Evolutionary conservation across 2,329 filamentous ascomycete species (phyloP).

Genomic region (Cladosporium austrohemisphaericum): DNA sequence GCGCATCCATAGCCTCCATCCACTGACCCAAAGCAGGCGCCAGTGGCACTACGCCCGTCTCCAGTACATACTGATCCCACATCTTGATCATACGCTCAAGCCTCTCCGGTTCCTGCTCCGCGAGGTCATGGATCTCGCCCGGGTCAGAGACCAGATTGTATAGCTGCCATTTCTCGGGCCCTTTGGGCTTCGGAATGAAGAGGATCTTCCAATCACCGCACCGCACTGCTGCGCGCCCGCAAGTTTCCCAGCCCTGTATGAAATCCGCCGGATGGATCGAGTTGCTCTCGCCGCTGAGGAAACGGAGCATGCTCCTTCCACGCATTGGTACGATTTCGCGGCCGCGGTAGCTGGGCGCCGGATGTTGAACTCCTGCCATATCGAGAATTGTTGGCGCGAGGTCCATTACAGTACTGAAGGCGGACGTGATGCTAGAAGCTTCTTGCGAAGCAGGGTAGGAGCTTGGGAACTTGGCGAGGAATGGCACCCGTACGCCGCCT

Average conservation of each 20-base stretch:
- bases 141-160: conserved; percentile 53
- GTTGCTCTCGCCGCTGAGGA: conserved; percentile 34
- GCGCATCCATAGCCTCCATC: conserved; percentile 58
- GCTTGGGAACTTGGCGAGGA: conserved; percentile 42
- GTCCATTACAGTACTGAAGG: conserved; percentile 49
- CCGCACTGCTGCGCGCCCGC: conserved; percentile 52
- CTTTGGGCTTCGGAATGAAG: conserved; percentile 54
- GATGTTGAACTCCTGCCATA: conserved; percentile 50
- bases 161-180: conserved; percentile 55
- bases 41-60: conserved; percentile 58
- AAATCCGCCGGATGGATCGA: conserved; percentile 51
- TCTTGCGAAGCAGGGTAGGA: conserved; percentile 20
- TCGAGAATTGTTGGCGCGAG: conserved; percentile 43
- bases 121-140: conserved; percentile 44
- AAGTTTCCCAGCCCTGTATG: conserved; percentile 56
- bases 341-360: conserved; percentile 50
- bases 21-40: conserved; percentile 57
- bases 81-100: conserved; percentile 49
- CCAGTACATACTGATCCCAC: conserved; percentile 57
- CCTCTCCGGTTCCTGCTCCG: conserved; percentile 39
- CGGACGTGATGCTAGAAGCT: conserved; percentile 43
- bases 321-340: conserved; percentile 51
- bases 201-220: conserved; percentile 57
- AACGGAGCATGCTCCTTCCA: conserved; percentile 46
- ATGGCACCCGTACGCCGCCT: conserved; percentile 52